Conservation (phyloP, 441 rosid genomes). For the Syzygium malaccense region DNA sequence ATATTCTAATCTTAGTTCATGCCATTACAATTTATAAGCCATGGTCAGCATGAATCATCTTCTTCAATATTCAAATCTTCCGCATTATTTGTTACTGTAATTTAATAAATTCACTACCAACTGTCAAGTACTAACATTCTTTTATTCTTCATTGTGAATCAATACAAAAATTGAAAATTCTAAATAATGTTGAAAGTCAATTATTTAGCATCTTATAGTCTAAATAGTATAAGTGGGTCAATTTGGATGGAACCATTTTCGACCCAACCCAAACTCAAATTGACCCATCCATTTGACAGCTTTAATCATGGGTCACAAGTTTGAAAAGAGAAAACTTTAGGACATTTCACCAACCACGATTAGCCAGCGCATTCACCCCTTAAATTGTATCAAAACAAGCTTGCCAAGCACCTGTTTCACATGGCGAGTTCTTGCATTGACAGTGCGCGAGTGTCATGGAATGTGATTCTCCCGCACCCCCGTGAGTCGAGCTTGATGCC, state of each 20-base stretch:
- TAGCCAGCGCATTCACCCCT: background rate
- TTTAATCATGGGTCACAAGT: rapidly evolving
- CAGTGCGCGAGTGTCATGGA: too few relatives aligned
- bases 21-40: background rate
- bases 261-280: rapidly evolving
- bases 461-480: too few relatives aligned
- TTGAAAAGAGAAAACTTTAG: background rate
- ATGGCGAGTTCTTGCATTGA: background rate
- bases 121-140: background rate
- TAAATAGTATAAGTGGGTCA: rapidly evolving
- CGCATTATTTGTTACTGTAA: rapidly evolving
- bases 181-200: rapidly evolving
- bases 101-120: background rate
- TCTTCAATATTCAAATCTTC: background rate
- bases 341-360: background rate
- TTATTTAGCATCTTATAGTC: rapidly evolving
- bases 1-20: background rate
- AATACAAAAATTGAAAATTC: background rate
- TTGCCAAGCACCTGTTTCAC: background rate
- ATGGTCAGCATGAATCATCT: background rate
- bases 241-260: rapidly evolving
- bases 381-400: background rate
- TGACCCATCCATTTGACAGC: rapidly evolving
- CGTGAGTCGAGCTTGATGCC: too few relatives aligned
- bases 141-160: background rate